Percentiles rank a stretch among this genome's conserved stretches.
Conservation (phyloP, 441 rosid species). For the Biscutella laevigata region DNA sequence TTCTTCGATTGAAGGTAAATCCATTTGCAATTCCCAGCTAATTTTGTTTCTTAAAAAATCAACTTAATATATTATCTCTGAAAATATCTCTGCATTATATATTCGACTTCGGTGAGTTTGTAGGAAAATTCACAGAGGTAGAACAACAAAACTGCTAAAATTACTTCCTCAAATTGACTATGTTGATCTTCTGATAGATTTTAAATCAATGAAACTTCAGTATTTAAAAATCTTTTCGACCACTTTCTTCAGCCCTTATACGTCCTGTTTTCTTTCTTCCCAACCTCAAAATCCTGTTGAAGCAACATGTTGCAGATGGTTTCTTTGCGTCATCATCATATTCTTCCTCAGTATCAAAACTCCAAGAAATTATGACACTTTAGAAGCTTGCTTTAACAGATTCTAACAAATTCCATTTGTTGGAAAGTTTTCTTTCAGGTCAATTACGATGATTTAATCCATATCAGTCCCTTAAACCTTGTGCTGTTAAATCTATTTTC, state of each 20-base stretch:
- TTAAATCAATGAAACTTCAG: constrained; percentile 3
- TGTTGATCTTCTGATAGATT: constrained; percentile 52
- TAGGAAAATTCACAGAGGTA: constrained; percentile 48
- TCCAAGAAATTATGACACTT: constrained; percentile 51
- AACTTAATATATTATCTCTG: not conserved
- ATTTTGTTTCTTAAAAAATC: not conserved
- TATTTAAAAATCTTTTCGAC: not conserved
- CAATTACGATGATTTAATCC: constrained; percentile 7
- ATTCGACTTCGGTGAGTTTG: constrained; percentile 71
- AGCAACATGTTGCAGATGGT: constrained; percentile 67
- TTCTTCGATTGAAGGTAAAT: constrained; percentile 67
- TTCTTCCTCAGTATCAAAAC: constrained; percentile 31
- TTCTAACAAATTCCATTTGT: constrained; percentile 55
- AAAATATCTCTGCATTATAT: constrained; percentile 40
- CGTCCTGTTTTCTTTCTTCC: not conserved
- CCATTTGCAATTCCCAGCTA: constrained; percentile 3
- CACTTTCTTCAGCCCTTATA: constrained; percentile 5
- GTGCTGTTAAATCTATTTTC: not conserved
- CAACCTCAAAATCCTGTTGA: constrained; percentile 56
- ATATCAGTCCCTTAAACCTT: constrained; percentile 3
- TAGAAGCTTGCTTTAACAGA: constrained; percentile 49
- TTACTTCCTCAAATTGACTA: constrained; percentile 60
- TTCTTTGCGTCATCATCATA: constrained; percentile 46
- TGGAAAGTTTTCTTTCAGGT: constrained; percentile 44
- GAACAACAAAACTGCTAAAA: constrained; percentile 71